phyloP scores from a whole-genome alignment of 495 filamentous ascomycete species.

The Rhypophila decipiens region DNA sequence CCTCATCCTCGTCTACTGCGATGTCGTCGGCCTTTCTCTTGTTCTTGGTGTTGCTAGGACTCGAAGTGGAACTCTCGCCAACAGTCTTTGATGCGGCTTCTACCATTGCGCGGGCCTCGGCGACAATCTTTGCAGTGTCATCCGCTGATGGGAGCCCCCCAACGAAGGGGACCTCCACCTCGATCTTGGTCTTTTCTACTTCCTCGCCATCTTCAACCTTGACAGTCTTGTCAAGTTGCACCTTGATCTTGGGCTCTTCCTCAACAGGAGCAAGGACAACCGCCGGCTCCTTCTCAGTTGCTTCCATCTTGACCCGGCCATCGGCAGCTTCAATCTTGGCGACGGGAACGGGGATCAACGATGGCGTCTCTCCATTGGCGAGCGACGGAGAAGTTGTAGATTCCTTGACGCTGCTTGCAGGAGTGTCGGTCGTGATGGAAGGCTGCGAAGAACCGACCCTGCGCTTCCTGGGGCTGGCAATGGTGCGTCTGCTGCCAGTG shows the following conservation, averaged over 20 bases:
- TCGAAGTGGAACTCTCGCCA: slow-evolving; percentile 9
- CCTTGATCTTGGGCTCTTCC: slow-evolving; percentile 55
- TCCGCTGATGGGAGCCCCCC: slow-evolving; percentile 67
- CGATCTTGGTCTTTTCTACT: slow-evolving; percentile 68
- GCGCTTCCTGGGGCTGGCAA: slow-evolving; percentile 65
- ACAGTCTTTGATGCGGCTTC: slow-evolving; percentile 56
- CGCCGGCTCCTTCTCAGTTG: slow-evolving; percentile 33
- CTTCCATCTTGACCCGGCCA: slow-evolving; percentile 31
- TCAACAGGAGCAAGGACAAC: slow-evolving; percentile 41
- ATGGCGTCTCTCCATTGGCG: slow-evolving; percentile 29
- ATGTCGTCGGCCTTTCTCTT: slow-evolving; percentile 86
- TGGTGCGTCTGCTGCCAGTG: slow-evolving; percentile 39
- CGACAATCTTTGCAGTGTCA: slow-evolving; percentile 73
- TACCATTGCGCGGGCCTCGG: slow-evolving; percentile 84
- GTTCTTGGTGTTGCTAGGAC: slow-evolving; percentile 40
- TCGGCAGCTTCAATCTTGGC: slow-evolving; percentile 27
- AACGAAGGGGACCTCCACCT: slow-evolving; percentile 58
- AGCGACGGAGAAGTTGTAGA: slow-evolving; percentile 12
- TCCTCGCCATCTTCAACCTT: slow-evolving; percentile 58
- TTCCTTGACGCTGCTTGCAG: slow-evolving; percentile 16
- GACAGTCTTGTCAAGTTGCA: slow-evolving; percentile 62
- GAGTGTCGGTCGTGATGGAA: slow-evolving; percentile 22
- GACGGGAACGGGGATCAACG: slow-evolving; percentile 19
- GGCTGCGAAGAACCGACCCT: slow-evolving; percentile 45
- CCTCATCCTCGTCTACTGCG: slow-evolving; percentile 33